phyloP scores from a whole-genome alignment of 257 asterid species.

The Eucommia ulmoides region DNA sequence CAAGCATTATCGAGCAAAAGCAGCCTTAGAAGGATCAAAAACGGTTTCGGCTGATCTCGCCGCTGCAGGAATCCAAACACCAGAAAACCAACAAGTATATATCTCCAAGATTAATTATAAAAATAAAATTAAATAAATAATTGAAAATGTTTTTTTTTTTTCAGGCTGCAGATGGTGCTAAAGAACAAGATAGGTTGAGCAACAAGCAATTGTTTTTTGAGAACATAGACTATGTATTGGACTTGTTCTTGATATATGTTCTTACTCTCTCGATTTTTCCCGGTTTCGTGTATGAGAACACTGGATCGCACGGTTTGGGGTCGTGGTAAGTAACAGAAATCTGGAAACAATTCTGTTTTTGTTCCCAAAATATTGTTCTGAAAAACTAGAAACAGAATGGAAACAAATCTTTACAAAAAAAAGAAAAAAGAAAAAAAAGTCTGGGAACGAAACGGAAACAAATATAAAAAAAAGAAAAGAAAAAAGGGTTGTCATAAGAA shows the following conservation, averaged over 20 bases:
- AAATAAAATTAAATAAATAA: neutral
- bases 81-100: neutral
- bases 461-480: no score
- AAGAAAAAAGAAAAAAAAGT: neutral
- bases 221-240: conserved; percentile 11
- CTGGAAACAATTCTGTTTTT: neutral
- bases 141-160: neutral
- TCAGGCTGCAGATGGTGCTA: neutral
- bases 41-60: conserved; percentile 1
- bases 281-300: conserved; percentile 10
- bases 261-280: conserved; percentile 7
- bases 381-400: neutral
- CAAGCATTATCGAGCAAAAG: conserved; percentile 30
- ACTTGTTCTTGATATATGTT: conserved; percentile 5
- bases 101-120: neutral
- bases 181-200: neutral
- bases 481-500: no score
- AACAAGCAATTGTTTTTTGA: conserved; percentile 5
- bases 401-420: neutral
- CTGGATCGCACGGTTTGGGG: conserved; percentile 1
- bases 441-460: neutral
- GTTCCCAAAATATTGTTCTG: neutral
- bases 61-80: conserved; percentile 1
- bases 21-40: conserved; percentile 5
- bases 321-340: conserved; percentile 3